phyloP scores from a whole-genome alignment of 176 grass and related monocot genomes.

The Rhynchospora tenuis region DNA sequence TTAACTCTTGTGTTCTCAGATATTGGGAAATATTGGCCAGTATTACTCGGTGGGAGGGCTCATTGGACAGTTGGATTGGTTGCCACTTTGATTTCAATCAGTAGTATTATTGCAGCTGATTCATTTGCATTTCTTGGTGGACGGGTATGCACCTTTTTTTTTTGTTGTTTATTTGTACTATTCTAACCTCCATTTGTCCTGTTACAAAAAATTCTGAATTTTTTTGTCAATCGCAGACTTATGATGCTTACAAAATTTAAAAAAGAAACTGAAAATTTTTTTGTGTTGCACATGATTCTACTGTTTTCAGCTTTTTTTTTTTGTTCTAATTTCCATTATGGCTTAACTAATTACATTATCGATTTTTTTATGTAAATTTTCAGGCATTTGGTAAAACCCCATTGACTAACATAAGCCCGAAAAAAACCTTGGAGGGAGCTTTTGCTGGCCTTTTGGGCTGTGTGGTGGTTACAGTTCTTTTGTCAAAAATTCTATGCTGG shows the following conservation, averaged over 20 bases:
- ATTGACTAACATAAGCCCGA: conserved; percentile 88
- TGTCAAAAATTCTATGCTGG: conserved; percentile 59
- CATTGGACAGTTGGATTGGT: conserved; percentile 96
- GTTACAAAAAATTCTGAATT: not conserved
- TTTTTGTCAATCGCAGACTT: not conserved
- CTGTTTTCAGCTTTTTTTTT: not conserved
- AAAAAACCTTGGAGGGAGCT: conserved; percentile 93
- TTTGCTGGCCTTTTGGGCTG: conserved; percentile 88
- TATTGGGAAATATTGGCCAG: conserved; percentile 62
- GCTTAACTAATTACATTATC: conserved; percentile 5
- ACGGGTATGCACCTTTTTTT: conserved; percentile 47
- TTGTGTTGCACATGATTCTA: not conserved
- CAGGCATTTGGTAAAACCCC: conserved; percentile 91
- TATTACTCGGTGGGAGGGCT: conserved; percentile 80
- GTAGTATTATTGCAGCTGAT: conserved; percentile 94
- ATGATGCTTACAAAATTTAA: not conserved
- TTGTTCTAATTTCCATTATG: not conserved
- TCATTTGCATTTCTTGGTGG: conserved; percentile 91
- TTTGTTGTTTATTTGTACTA: conserved; percentile 14
- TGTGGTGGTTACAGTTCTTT: conserved; percentile 62
- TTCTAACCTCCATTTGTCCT: not conserved
- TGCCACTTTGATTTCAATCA: conserved; percentile 91
- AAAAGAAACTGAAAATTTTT: not conserved
- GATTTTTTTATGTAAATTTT: conserved; percentile 35
- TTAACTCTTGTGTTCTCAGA: conserved; percentile 38